Evolutionary conservation across 1,284 basidiomycete genomes (phyloP).

Genomic region (Omphalotus olearius): DNA sequence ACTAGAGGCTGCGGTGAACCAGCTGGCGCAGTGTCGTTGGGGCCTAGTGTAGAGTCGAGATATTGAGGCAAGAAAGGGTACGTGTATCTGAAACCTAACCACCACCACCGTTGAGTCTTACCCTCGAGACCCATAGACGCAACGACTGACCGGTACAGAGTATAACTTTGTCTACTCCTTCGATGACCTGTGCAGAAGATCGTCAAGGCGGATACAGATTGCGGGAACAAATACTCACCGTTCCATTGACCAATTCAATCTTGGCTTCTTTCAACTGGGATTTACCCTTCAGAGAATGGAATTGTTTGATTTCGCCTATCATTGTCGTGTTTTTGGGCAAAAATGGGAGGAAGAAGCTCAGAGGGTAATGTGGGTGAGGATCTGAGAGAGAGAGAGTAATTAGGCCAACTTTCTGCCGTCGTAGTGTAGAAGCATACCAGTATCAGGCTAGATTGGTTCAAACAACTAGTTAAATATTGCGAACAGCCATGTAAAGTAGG

Average conservation of each 20-base stretch:
- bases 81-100: conserved; percentile 37
- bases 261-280: conserved; percentile 23
- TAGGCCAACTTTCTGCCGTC: no score
- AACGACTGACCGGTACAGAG: conserved; percentile 30
- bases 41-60: conserved; percentile 28
- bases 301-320: conserved; percentile 29
- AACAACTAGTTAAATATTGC: no score
- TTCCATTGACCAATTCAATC: conserved; percentile 38
- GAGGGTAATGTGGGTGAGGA: conserved; percentile 6
- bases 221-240: conserved; percentile 20
- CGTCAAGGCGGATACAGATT: neutral
- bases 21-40: conserved; percentile 18
- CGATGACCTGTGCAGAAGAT: conserved; percentile 23
- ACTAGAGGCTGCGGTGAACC: conserved; percentile 29
- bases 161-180: conserved; percentile 35
- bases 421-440: neutral
- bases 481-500: neutral
- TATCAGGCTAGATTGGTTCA: conserved; percentile 4
- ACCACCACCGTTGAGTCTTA: neutral
- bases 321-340: conserved; percentile 27
- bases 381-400: neutral
- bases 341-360: conserved; percentile 17
- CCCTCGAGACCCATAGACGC: neutral
- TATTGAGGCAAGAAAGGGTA: conserved; percentile 44
- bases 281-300: conserved; percentile 17